Evolutionary conservation across 352 stramenopile species (phyloP).

Genomic region (Phytophthora foliorum): DNA sequence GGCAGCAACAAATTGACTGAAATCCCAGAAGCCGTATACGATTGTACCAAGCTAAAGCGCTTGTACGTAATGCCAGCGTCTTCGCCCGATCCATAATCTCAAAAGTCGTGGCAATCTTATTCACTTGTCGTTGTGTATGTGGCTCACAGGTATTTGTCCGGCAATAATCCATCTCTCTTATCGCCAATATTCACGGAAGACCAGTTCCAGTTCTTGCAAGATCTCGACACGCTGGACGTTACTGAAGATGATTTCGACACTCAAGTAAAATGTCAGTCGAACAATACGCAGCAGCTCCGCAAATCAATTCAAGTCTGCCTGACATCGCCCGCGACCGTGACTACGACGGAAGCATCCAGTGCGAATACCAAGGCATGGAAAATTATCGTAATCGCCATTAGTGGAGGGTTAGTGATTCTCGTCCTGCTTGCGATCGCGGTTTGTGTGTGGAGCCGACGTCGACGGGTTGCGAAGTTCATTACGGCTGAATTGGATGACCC

Average conservation of each 20-base stretch:
- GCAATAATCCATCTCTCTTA: constrained; percentile 11
- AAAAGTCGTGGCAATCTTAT: neutral
- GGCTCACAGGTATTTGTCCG: constrained; percentile 17
- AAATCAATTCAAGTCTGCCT: constrained; percentile 42
- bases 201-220: constrained; percentile 57
- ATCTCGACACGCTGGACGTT: constrained; percentile 41
- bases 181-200: constrained; percentile 39
- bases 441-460: constrained; percentile 34
- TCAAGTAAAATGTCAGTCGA: constrained; percentile 42
- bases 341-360: constrained; percentile 10
- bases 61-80: constrained; percentile 19
- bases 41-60: constrained; percentile 27
- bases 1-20: constrained; percentile 29
- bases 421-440: constrained; percentile 12
- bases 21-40: constrained; percentile 30
- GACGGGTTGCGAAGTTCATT: constrained; percentile 24
- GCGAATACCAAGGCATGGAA: constrained; percentile 7
- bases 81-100: neutral
- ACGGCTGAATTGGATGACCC: constrained; percentile 48
- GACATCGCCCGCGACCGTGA: constrained; percentile 17
- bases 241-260: constrained; percentile 28
- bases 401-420: constrained; percentile 13
- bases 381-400: constrained; percentile 19
- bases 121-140: neutral
- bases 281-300: constrained; percentile 35